Base-by-base conservation (phyloP, 108 stramenopile genomes). In the Thalassiosira profunda region DNA sequence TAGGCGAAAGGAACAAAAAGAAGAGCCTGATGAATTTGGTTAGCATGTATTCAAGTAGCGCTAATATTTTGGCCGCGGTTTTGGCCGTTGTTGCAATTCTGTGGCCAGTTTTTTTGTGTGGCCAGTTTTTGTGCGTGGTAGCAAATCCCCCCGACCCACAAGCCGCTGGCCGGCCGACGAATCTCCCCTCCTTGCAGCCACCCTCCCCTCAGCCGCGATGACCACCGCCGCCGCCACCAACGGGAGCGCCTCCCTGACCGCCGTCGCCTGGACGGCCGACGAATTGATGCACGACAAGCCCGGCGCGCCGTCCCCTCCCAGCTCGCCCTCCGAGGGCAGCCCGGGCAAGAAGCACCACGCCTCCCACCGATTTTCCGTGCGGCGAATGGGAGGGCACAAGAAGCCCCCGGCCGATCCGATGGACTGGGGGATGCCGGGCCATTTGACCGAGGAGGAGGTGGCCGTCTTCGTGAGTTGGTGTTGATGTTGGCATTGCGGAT, bases 341-440 rank as follows among this genome's bases (percentile, higher is more conserved):
- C 14, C 57, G 6, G 4, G 28, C 36, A 58, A 58, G 25, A 30
- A 49, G 53, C n/a, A n/a, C n/a, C n/a, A n/a, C n/a, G n/a, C n/a
- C n/a, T 10, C 26, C 6, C 47, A 51, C 1, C 45, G 48, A 74
- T 45, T 58, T 25, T 55, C 66, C 17, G 31, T 66, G 40, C 21
- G 52, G 28, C 47, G 61, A 45, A 30, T 76, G 60, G 61, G 55
- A 8, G 29, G 34, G 15, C 18, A 28, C 25, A 42, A 36, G 41
- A 76, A 76, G 52, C 43, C 51, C 23, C 45, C 47, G 2, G 45
- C 63, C 31, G 72, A 79, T 69, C 78, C 78, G 5, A 53, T 79
- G 80, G 74, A 75, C 66, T 75, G 80, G 74, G 80, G 80, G 12
- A 60, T 76, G 62, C 69, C 75, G 0, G 80, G 80, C 1, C 78